phyloP scores from a whole-genome alignment of 1,284 basidiomycete genomes.

The Apiotrichum gamsii region DNA sequence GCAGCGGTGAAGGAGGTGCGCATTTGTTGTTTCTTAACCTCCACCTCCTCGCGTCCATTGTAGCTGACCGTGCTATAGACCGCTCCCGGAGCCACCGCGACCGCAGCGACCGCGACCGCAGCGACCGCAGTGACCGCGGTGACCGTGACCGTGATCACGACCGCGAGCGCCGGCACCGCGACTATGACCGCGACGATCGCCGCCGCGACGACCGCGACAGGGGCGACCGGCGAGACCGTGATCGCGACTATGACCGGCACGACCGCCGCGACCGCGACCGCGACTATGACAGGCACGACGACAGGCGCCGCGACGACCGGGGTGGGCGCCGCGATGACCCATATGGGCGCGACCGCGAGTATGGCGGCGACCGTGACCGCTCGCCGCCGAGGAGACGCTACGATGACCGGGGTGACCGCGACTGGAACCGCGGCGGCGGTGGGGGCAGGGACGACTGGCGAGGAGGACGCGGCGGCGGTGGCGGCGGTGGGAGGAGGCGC shows the following conservation, averaged over 20 bases:
- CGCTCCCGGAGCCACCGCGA: slow-evolving; percentile 21
- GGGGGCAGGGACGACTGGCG: slow-evolving; percentile 15
- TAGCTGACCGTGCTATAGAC: neutral
- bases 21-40: neutral
- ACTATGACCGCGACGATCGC: slow-evolving; percentile 9
- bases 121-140: slow-evolving; percentile 6
- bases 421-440: slow-evolving; percentile 18
- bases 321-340: too few species aligned
- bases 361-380: slow-evolving; percentile 13
- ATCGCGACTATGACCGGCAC: slow-evolving; percentile 2
- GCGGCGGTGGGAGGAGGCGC: slow-evolving; percentile 48
- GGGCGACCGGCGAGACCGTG: slow-evolving; percentile 1
- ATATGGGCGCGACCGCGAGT: slow-evolving; percentile 12
- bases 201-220: slow-evolving; percentile 11
- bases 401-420: slow-evolving; percentile 10
- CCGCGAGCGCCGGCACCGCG: slow-evolving; percentile 5
- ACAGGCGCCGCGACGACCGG: slow-evolving; percentile 8
- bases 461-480: slow-evolving; percentile 30
- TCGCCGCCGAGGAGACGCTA: slow-evolving; percentile 13
- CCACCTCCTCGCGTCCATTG: neutral
- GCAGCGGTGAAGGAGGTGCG: slow-evolving; percentile 14
- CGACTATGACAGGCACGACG: slow-evolving; percentile 1
- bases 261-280: slow-evolving; percentile 1
- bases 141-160: slow-evolving; percentile 5
- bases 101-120: slow-evolving; percentile 10